Base-by-base conservation (phyloP, 352 stramenopile genomes). In the Phytophthora podocarpi region DNA sequence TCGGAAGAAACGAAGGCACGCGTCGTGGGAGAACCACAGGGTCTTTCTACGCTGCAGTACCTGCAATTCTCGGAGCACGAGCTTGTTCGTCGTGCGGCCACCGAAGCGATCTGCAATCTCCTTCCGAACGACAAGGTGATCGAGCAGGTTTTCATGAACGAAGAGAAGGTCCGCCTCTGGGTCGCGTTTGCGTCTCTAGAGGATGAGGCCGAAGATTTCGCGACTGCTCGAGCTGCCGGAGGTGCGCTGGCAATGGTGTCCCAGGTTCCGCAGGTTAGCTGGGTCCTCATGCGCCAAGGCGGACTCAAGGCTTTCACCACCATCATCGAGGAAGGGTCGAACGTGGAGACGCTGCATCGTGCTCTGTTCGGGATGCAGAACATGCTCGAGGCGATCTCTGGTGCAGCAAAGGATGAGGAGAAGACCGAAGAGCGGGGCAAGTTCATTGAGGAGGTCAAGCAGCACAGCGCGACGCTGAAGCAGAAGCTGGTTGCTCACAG, bases 11-110 rank as follows among this genome's bases (percentile, higher is more conserved):
- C 96, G 27, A 98, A 99, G 76, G 89, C 96, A 45, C 85, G 90
- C 8, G 92, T 91, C 20, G 68, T 93, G 0, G 63, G 53, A 0
- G 80, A 91, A 34, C 80, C 83, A 0, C 80, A 95, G 28, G 84
- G 80, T 0, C 58, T 95, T 1, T 87, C 77, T 12, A 93, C 86
- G 31, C 59, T 95, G 12, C 82, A 93, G 57, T 95, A 94, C 47
- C 56, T 95, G 27, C 97, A 98, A 87, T 99, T 99, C 74, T 98
- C 90, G 3, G 96, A 99, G 53, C 95, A 99, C 53, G 87, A 98
- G 34, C 86, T 99, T 55, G 96, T 99, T 51, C 90, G 97, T 53
- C 87, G 95, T 49, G 97, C 97, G 9, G 95, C 96, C 8, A 99
- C 97, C 4, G 97, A 99, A 74, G 85, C 94, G 4, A 78, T 99